phyloP scores from a whole-genome alignment of 805 yeast species.

The Metschnikowia chrysomelidarum region DNA sequence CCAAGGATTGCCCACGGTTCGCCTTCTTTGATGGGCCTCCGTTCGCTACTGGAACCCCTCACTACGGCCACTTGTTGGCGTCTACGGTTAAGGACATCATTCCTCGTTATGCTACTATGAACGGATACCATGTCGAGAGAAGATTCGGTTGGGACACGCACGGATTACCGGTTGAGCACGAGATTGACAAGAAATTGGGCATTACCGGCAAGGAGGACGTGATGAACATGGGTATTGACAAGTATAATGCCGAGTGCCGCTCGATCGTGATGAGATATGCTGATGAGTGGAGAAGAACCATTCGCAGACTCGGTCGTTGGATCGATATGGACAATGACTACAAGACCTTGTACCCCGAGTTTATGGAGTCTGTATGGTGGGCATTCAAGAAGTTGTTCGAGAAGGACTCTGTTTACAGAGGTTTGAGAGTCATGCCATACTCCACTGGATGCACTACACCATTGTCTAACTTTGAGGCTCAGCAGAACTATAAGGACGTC shows the following conservation, averaged over 20 bases:
- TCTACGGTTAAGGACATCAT: conserved; percentile 97
- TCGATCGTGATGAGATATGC: conserved; percentile 97
- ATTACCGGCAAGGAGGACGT: conserved; percentile 94
- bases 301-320: conserved; percentile 97
- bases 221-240: conserved; percentile 87
- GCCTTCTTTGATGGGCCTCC: conserved; percentile 99
- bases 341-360: conserved; percentile 91
- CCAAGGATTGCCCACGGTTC: conserved; percentile 82
- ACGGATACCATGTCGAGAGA: conserved; percentile 93
- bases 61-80: conserved; percentile 95
- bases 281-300: conserved; percentile 88
- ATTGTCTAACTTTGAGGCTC: conserved; percentile 96
- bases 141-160: conserved; percentile 99
- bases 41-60: conserved; percentile 99
- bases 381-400: conserved; percentile 85
- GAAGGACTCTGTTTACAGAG: conserved; percentile 89
- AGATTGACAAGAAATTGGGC: conserved; percentile 95
- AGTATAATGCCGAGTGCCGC: conserved; percentile 93
- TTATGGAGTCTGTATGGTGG: conserved; percentile 99
- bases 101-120: conserved; percentile 97
- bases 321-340: conserved; percentile 98
- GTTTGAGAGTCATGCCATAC: conserved; percentile 97
- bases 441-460: conserved; percentile 98
- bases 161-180: conserved; percentile 98
- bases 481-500: conserved; percentile 96